Percentiles rank a stretch among this genome's conserved stretches.
These are phyloP conservation scores for Lomentospora prolificans DNA, from an alignment of 2,329 filamentous ascomycete genomes.

Conservation along the genomic window DNA sequence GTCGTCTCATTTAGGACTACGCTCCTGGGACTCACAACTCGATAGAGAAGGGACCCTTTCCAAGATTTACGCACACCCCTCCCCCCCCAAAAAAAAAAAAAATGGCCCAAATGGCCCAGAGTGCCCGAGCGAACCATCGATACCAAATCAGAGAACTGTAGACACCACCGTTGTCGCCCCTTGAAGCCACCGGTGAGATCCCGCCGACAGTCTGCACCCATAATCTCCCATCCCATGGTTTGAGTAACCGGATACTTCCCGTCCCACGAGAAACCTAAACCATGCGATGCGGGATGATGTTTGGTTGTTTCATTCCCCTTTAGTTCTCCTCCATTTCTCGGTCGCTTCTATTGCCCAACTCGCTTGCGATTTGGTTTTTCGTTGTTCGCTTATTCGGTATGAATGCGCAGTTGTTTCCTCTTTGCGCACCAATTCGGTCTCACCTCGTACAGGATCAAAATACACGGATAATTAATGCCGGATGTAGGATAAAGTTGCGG, in stretches of 20 bases:
- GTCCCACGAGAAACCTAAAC: background rate
- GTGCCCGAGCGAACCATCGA: background rate
- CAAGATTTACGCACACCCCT: background rate
- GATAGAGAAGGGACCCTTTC: background rate
- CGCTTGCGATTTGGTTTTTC: background rate
- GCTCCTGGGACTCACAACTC: too few species aligned
- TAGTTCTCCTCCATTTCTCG: background rate
- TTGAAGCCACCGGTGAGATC: background rate
- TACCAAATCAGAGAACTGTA: too few species aligned
- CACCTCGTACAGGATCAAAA: background rate
- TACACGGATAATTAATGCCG: background rate
- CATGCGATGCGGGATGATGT: background rate
- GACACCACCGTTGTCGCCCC: too few species aligned
- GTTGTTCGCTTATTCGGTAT: background rate
- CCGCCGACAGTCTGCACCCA: background rate
- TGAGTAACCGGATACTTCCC: background rate
- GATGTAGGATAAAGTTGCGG: conserved; percentile 1
- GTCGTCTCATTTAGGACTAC: background rate
- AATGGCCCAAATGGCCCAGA: background rate
- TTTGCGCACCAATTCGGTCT: background rate
- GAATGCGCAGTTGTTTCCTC: background rate
- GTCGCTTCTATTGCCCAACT: background rate
- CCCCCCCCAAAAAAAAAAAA: too few species aligned
- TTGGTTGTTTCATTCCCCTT: background rate
- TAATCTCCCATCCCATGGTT: background rate